Evolutionary conservation across 768 basidiomycete genomes (phyloP).

Genomic region (Gloeophyllum trabeum): DNA sequence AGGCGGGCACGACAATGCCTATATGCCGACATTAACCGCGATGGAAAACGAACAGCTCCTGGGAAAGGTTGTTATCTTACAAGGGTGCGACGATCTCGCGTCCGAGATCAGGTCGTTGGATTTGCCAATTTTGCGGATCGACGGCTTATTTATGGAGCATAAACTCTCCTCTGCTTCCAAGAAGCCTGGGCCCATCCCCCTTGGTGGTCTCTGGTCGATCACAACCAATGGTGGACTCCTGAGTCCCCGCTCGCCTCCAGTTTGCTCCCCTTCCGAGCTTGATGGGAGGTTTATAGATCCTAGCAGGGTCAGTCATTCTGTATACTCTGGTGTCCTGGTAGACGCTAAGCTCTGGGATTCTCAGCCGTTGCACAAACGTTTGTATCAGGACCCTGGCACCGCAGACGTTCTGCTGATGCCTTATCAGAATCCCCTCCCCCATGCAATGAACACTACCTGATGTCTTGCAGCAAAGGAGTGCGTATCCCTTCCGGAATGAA

Average conservation of each 20-base stretch:
- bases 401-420: slow-evolving; percentile 5
- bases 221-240: slow-evolving; percentile 50
- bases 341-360: slow-evolving; percentile 3
- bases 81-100: slow-evolving; percentile 31
- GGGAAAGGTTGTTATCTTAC: slow-evolving; percentile 56
- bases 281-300: slow-evolving; percentile 43
- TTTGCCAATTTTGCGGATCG: slow-evolving; percentile 41
- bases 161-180: slow-evolving; percentile 22
- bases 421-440: slow-evolving; percentile 66
- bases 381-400: background rate
- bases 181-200: slow-evolving; percentile 35
- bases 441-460: slow-evolving; percentile 77
- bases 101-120: slow-evolving; percentile 34
- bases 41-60: slow-evolving; percentile 52
- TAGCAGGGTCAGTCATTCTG: slow-evolving; percentile 34
- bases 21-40: slow-evolving; percentile 41
- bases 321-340: slow-evolving; percentile 1
- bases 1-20: slow-evolving; percentile 50
- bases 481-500: slow-evolving; percentile 3
- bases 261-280: slow-evolving; percentile 15
- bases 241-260: slow-evolving; percentile 52
- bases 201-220: slow-evolving; percentile 29
- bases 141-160: slow-evolving; percentile 35
- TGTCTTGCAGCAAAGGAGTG: slow-evolving; percentile 69
- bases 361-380: slow-evolving; percentile 8